Conservation (phyloP, 2,329 filamentous ascomycete genomes). For the Epichloe uncinata region DNA sequence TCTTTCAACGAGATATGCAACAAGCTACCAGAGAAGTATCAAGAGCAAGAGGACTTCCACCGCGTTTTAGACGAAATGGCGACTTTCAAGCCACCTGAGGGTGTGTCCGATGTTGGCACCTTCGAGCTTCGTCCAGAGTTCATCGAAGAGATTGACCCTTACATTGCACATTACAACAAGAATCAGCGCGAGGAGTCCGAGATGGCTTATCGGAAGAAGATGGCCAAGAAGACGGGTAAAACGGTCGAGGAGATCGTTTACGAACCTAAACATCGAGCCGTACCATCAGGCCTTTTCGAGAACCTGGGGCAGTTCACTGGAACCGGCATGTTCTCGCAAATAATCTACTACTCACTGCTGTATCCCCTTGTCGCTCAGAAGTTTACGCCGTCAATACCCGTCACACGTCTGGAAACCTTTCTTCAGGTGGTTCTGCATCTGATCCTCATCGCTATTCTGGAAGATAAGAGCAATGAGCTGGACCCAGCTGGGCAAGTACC, state of each 20-base stretch:
- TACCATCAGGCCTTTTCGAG: constrained; percentile 64
- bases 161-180: constrained; percentile 90
- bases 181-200: constrained; percentile 96
- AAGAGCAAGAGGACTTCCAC: constrained; percentile 81
- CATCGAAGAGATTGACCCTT: constrained; percentile 83
- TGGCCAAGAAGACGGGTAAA: constrained; percentile 79
- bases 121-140: constrained; percentile 85
- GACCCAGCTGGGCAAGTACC: constrained; percentile 31
- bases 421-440: constrained; percentile 85
- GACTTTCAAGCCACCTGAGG: constrained; percentile 79
- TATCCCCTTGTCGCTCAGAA: constrained; percentile 61
- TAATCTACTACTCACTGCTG: constrained; percentile 76
- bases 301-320: constrained; percentile 67
- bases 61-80: constrained; percentile 77
- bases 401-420: constrained; percentile 79
- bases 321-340: constrained; percentile 76
- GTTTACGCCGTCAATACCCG: constrained; percentile 60
- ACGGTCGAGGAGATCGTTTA: constrained; percentile 74
- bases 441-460: constrained; percentile 69
- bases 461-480: constrained; percentile 55
- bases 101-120: constrained; percentile 80
- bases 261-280: constrained; percentile 69
- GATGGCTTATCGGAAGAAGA: constrained; percentile 71
- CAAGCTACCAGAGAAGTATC: constrained; percentile 77
- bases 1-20: constrained; percentile 85